Percentiles rank a stretch among this genome's conserved stretches.
phyloP scores from a whole-genome alignment of 805 yeast species.

The Saturnispora hagleri region DNA sequence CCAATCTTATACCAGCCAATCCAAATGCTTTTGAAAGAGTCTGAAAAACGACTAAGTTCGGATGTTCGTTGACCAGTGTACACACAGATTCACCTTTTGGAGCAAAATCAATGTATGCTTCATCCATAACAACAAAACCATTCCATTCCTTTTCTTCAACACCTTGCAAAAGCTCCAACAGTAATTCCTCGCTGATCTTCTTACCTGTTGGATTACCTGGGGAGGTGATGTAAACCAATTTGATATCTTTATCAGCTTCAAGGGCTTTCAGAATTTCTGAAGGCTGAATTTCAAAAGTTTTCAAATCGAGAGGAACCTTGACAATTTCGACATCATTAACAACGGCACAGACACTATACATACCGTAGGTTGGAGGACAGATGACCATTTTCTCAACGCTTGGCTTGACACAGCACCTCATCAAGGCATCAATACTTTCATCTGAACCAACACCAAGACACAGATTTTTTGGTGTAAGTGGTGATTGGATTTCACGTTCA shows the following conservation, averaged over 20 bases:
- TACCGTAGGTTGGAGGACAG: constrained; percentile 96
- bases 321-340: constrained; percentile 81
- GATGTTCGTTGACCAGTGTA: constrained; percentile 71
- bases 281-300: constrained; percentile 54
- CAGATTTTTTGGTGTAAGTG: constrained; percentile 48
- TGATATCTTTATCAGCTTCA: constrained; percentile 49
- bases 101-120: constrained; percentile 88
- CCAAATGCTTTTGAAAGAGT: constrained; percentile 94
- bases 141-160: constrained; percentile 43
- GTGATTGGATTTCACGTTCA: constrained; percentile 20
- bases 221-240: constrained; percentile 76
- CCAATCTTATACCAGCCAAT: constrained; percentile 87
- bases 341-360: constrained; percentile 87
- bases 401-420: constrained; percentile 79
- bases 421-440: constrained; percentile 83
- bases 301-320: constrained; percentile 62
- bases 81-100: constrained; percentile 59
- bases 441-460: constrained; percentile 97
- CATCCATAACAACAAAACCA: constrained; percentile 82
- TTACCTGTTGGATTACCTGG: constrained; percentile 96
- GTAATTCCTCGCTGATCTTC: constrained; percentile 38
- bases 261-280: constrained; percentile 46
- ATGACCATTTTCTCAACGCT: constrained; percentile 71
- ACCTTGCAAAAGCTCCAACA: constrained; percentile 37
- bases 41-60: constrained; percentile 80